Evolutionary conservation across 768 basidiomycete genomes (phyloP), one percentile per base, ranked within the genome.

Genomic region (Russula sp.): DNA sequence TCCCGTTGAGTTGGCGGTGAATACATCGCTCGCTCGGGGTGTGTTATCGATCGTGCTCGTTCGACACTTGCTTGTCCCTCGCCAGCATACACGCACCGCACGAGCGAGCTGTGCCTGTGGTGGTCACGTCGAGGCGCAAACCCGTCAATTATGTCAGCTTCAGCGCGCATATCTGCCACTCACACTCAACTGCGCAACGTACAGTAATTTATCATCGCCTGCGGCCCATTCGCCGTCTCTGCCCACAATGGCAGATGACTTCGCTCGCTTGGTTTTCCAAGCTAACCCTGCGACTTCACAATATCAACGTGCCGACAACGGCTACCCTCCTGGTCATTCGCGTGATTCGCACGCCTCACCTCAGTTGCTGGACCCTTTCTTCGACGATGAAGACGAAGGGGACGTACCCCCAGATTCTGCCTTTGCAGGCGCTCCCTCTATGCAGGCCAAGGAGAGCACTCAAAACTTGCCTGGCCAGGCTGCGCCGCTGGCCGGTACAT

Each of bases 351-450:
- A 71, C 46, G 74, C 77, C 16, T 66, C 66, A 25, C 63, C 66
- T n/a, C 66, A 64, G n/a, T 58, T 56, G 16, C 77, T 93, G 74
- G 90, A 93, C 73, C 90, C 88, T n/a, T 93, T 93, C 72, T 93
- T 93, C 73, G 87, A 90, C 72, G 90, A 92, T 71, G 88, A 87
- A 58, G 86, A 88, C 65, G 88, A 90, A 57, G 72, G 72, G 60
- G 83, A 86, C 61, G 68, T 77, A 29, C 25, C 25, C 35, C 82
- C 84, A 16, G 86, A 87, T 73, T 84, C 85, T 20, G 83, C 82
- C n/a, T 87, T 87, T 72, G 82, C 81, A 53, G 69, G 70, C 42
- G 74, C 80, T n/a, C 64, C 66, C 1, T 69, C 77, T 13, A 75
- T 74, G 75, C 77, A 75, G 64, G 77, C 74, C 10, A 76, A 76